Percentiles rank a stretch among this genome's conserved stretches.
Evolutionary conservation across 31 red algal species (phyloP).

Genomic region (Asparagopsis taxiformis): DNA sequence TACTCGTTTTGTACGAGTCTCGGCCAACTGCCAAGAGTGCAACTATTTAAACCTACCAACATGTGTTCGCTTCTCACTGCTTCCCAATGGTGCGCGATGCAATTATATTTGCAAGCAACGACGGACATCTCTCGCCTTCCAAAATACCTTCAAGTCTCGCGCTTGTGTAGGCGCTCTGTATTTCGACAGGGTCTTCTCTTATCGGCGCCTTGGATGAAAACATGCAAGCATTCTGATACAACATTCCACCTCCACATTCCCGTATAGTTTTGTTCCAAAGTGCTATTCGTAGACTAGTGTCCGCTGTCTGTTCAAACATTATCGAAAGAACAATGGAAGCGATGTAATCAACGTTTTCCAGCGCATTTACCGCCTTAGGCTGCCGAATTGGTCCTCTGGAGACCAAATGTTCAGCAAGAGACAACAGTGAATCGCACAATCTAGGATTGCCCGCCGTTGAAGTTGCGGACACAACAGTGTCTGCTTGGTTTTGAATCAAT

Average conservation of each 20-base stretch:
- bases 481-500: constrained; percentile 1
- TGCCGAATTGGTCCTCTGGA: constrained; percentile 26
- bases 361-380: background rate
- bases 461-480: constrained; percentile 32
- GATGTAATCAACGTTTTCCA: constrained; percentile 15
- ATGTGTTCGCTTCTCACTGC: too few relatives aligned
- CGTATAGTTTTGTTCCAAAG: constrained; percentile 51
- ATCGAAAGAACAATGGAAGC: constrained; percentile 43
- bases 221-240: constrained; percentile 28
- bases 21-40: too few relatives aligned
- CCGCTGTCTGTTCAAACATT: constrained; percentile 42
- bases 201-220: background rate
- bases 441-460: constrained; percentile 42
- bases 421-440: constrained; percentile 9
- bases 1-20: too few relatives aligned
- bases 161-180: constrained; percentile 12
- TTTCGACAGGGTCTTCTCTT: constrained; percentile 24
- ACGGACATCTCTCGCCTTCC: constrained; percentile 4
- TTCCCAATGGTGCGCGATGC: background rate
- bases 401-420: constrained; percentile 32
- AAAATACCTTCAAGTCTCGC: constrained; percentile 8
- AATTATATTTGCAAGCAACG: background rate
- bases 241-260: constrained; percentile 47
- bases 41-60: too few relatives aligned
- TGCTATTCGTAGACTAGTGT: constrained; percentile 26